Evolutionary conservation across 1,139 yeast species (phyloP).

Genomic region (Zygoascus meyerae): DNA sequence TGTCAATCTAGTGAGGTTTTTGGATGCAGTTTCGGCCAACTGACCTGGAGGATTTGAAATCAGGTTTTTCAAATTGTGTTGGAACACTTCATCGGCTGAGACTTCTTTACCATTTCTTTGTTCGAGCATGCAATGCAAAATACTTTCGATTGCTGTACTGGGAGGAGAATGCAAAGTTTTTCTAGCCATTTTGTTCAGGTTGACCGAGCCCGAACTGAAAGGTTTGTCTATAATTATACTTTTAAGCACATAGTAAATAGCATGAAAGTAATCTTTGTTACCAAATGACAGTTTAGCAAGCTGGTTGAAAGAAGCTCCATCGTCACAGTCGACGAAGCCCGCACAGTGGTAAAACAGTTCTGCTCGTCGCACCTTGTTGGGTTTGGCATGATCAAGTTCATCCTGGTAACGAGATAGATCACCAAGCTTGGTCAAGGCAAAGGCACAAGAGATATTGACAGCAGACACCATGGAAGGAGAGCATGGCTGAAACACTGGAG

Average conservation of each 20-base stretch:
- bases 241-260: constrained; percentile 4
- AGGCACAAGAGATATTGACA: neutral
- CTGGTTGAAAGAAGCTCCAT: constrained; percentile 7
- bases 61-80: neutral
- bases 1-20: neutral
- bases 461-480: neutral
- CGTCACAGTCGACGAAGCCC: neutral
- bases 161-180: neutral
- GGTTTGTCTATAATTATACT: constrained; percentile 9
- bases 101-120: neutral
- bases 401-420: constrained; percentile 3
- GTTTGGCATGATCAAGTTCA: neutral
- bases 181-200: neutral
- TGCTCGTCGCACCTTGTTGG: neutral
- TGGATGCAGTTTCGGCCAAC: neutral
- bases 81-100: too few species aligned
- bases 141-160: neutral
- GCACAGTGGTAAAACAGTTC: constrained; percentile 4
- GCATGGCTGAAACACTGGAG: constrained; percentile 1
- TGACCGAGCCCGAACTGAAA: neutral
- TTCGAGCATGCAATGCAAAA: neutral
- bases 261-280: neutral
- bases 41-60: neutral
- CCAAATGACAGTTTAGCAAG: constrained; percentile 1
- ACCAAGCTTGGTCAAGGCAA: neutral